Evolutionary conservation across 768 basidiomycete genomes (phyloP), one percentile per base, ranked within the genome.

Genomic region (Boletus pseudo-olivaceus): DNA sequence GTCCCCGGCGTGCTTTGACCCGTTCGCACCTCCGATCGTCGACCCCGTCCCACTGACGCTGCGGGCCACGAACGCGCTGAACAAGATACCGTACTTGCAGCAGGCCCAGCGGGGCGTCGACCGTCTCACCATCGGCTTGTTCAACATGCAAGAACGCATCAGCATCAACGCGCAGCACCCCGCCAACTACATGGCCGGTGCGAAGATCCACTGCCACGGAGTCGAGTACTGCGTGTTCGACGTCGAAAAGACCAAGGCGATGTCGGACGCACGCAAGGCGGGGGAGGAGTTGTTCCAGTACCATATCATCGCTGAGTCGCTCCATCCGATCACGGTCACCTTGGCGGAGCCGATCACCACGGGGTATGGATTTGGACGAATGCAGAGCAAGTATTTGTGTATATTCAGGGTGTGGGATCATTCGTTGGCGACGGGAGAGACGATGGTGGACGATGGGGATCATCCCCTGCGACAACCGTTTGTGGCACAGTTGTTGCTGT

Each of bases 301-400:
- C 20, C 59, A 63, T 12, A 15, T 63, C 30, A 34, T 64, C 26
- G 42, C 47, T 1, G 59, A 61, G 35, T 55, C 56, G 39, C 47
- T 61, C 15, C 62, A 61, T 27, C 59, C 59, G n/a, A 37, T 64
- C 26, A 64, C 62, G 5, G 47, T 61, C 51, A 64, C 62, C n/a
- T 17, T 64, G 32, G 44, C 45, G 12, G 62, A 64, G 44, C 62
- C 56, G 19, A 58, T 64, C 56, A 32, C 52, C n/a, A 61, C 56
- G 19, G 62, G 62, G 7, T 56, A 52, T 35, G 62, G 62, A 27
- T 27, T 37, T 1, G 62, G 62, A 32, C 59, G 59, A n/a, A 1
- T 64, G 4, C 33, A 52, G 43, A 55, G 51, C 52, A 48, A 38
- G 49, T 63, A 57, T 35, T 0, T 63, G 49, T 63, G 59, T 20